phyloP scores from a whole-genome alignment of 2,329 filamentous ascomycete species.

The Neoascochyta sp. region DNA sequence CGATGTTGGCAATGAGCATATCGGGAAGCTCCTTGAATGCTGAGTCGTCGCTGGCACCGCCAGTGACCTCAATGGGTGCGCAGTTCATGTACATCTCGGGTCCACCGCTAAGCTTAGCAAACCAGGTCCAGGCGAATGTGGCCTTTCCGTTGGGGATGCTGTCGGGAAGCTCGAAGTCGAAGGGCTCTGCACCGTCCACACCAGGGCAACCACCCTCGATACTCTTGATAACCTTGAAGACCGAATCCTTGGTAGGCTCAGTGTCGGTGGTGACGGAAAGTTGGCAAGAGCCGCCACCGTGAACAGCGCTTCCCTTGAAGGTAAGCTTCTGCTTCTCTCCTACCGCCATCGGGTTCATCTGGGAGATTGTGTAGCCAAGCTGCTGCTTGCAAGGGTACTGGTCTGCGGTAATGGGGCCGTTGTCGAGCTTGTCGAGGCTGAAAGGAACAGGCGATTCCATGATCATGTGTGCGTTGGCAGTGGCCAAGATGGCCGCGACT shows the following conservation, averaged over 20 bases:
- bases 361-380: slow-evolving; percentile 27
- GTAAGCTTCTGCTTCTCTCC: slow-evolving; percentile 60
- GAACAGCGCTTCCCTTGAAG: slow-evolving; percentile 70
- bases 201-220: slow-evolving; percentile 83
- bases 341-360: slow-evolving; percentile 52
- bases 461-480: slow-evolving; percentile 65
- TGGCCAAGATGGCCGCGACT: slow-evolving; percentile 51
- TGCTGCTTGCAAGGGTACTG: slow-evolving; percentile 70
- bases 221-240: slow-evolving; percentile 86
- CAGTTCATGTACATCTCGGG: slow-evolving; percentile 93
- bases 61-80: slow-evolving; percentile 65
- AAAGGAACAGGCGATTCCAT: slow-evolving; percentile 64
- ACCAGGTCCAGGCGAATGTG: slow-evolving; percentile 88
- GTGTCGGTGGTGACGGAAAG: slow-evolving; percentile 68
- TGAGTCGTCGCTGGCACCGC: slow-evolving; percentile 48
- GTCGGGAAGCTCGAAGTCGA: slow-evolving; percentile 67
- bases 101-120: slow-evolving; percentile 73
- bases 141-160: slow-evolving; percentile 72
- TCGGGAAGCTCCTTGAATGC: slow-evolving; percentile 63
- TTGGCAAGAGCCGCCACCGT: slow-evolving; percentile 91
- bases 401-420: slow-evolving; percentile 57
- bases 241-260: slow-evolving; percentile 51
- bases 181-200: slow-evolving; percentile 52
- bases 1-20: slow-evolving; percentile 70
- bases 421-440: slow-evolving; percentile 55